Base-by-base conservation (phyloP, 148 eudicot genomes). In the Chenopodium quinoa region DNA sequence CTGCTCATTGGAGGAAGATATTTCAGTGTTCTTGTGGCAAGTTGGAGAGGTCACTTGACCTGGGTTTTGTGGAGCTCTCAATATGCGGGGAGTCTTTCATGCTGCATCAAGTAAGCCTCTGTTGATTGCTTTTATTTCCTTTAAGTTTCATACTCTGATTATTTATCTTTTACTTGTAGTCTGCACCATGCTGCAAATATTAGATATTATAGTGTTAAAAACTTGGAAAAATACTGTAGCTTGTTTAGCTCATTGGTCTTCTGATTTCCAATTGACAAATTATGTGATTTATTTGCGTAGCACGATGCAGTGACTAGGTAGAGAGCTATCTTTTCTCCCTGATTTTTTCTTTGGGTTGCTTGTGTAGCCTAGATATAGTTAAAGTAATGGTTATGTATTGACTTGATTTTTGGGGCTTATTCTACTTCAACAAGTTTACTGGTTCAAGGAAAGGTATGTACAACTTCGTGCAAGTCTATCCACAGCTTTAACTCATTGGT, bases 21-120 rank as follows among this genome's bases (percentile, higher is more conserved):
- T 87, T 90, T 81, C 86, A 88, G 68, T 93, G 98, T 72, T 90
- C 89, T 68, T 95, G 97, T 85, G 93, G 97, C 46, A 87, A 88
- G 54, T 87, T 92, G 88, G 94, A 95, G 79, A 85, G 67, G 63
- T 85, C 91, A 46, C 87, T 62, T 83, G 94, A 95, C 11, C 73
- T 81, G 83, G 82, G 68, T 67, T 93, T 84, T 78, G 84, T 95
- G 2, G 97, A 95, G 83, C 76, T 95, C 58, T 91, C 97, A 65
- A 95, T 95, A 68, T 91, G 86, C 81, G 98, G 98, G 60, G 98
- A 95, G 83, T 95, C 98, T 75, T 95, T 95, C 90, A 95, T 95
- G 98, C 83, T 93, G 85, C 98, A 95, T 88, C 98, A 95, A 89
- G 98, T 94, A 90, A 89, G 90, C 88, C 80, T 62, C 27, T 75